These are phyloP conservation scores for Fusarium humuli DNA, from an alignment of 2,329 filamentous ascomycete species.

Conservation along the genomic window DNA sequence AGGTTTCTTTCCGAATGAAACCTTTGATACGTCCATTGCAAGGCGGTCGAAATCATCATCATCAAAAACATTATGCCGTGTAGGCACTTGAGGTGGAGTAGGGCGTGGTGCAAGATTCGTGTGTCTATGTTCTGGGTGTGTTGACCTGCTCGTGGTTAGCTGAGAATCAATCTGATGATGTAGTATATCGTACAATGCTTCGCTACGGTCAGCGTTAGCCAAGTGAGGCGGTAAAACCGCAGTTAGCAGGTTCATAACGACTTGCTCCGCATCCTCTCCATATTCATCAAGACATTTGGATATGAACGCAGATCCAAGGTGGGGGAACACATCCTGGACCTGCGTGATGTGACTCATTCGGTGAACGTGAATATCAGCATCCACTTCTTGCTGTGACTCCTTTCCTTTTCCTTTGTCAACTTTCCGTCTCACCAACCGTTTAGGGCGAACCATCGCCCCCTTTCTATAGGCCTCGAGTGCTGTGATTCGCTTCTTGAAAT, in stretches of 20 bases:
- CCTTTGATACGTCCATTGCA: conserved; percentile 70
- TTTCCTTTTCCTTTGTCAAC: conserved; percentile 74
- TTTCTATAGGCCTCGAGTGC: conserved; percentile 71
- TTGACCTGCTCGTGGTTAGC: conserved; percentile 47
- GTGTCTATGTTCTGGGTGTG: conserved; percentile 43
- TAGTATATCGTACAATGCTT: conserved; percentile 66
- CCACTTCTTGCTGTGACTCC: conserved; percentile 53
- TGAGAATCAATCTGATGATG: neutral
- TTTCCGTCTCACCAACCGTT: conserved; percentile 64
- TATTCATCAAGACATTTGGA: conserved; percentile 84
- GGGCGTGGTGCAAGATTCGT: conserved; percentile 66
- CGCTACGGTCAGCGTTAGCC: conserved; percentile 69
- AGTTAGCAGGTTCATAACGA: conserved; percentile 85
- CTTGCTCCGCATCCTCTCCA: conserved; percentile 78
- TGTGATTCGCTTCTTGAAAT: conserved; percentile 70
- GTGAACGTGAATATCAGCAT: conserved; percentile 76
- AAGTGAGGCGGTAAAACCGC: conserved; percentile 79
- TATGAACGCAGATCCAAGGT: conserved; percentile 86
- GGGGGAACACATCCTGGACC: conserved; percentile 93
- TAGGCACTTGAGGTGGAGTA: conserved; percentile 67
- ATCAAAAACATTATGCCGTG: conserved; percentile 81
- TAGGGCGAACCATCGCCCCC: conserved; percentile 63
- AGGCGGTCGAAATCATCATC: conserved; percentile 83
- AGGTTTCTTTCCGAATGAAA: conserved; percentile 82
- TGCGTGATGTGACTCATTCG: conserved; percentile 86